phyloP scores from a whole-genome alignment of 2,329 filamentous ascomycete genomes.

The Talaromyces amestolkiae region DNA sequence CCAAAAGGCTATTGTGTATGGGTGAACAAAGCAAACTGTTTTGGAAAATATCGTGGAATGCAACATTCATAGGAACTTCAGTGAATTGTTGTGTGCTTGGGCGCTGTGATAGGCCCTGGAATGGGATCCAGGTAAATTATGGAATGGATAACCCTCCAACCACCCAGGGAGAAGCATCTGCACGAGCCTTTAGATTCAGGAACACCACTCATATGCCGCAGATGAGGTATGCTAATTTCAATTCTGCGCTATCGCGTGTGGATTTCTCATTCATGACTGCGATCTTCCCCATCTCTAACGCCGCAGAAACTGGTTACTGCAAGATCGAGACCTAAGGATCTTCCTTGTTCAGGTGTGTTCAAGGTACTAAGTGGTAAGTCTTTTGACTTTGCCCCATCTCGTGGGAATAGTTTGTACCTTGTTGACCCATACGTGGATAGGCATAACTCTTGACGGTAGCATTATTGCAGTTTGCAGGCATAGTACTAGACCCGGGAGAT shows the following conservation, averaged over 20 bases:
- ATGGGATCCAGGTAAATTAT: conserved; percentile 17
- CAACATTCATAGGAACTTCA: conserved; percentile 27
- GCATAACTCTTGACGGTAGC: background rate
- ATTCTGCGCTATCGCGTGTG: conserved; percentile 1
- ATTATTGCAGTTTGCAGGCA: background rate
- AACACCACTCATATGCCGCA: conserved; percentile 13
- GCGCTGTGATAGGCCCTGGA: conserved; percentile 12
- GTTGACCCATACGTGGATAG: background rate
- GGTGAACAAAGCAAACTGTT: conserved; percentile 10
- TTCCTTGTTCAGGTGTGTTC: background rate
- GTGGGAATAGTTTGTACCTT: background rate
- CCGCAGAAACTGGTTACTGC: background rate
- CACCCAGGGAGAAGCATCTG: background rate
- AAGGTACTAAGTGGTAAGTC: background rate
- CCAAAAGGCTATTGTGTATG: conserved; percentile 18
- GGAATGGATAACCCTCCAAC: conserved; percentile 29
- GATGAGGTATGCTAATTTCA: conserved; percentile 17
- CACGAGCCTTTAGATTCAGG: conserved; percentile 16
- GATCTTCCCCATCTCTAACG: background rate
- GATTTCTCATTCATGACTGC: conserved; percentile 5
- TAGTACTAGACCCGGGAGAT: background rate
- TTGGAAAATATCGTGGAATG: conserved; percentile 30
- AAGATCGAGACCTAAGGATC: conserved; percentile 14
- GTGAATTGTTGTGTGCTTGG: conserved; percentile 20
- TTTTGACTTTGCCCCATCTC: background rate